Percentiles rank a stretch among this genome's conserved stretches.
Evolutionary conservation across 2,329 filamentous ascomycete genomes (phyloP).

Genomic region (Fusarium sacchari): DNA sequence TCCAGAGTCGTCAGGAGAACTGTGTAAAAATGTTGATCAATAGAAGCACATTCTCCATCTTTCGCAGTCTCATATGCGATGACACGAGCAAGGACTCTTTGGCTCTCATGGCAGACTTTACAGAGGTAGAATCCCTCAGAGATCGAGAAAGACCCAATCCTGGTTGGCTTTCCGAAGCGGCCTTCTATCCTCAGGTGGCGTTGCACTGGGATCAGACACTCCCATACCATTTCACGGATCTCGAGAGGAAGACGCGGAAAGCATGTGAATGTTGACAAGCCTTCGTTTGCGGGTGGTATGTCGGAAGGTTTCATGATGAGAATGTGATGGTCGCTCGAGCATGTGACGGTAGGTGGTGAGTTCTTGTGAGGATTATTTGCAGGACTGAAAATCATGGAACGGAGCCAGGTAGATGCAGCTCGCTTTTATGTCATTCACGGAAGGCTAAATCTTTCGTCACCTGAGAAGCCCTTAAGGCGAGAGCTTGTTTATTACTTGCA

Average conservation of each 20-base stretch:
- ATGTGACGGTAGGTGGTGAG: background rate
- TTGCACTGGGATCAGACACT: background rate
- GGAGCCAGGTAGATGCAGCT: fast-evolving
- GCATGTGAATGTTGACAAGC: background rate
- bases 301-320: background rate
- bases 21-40: fast-evolving
- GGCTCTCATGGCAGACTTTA: background rate
- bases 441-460: background rate
- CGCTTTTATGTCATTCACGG: background rate
- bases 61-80: background rate
- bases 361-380: background rate
- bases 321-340: too few species aligned
- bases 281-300: fast-evolving
- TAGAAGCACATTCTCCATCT: background rate
- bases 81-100: background rate
- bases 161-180: fast-evolving
- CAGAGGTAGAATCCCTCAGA: fast-evolving
- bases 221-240: background rate
- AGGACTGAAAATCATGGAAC: background rate
- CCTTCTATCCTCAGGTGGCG: background rate
- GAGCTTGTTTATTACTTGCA: fast-evolving
- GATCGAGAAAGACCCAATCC: background rate
- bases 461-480: fast-evolving
- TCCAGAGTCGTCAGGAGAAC: background rate
- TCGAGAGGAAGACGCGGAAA: background rate